A percentile compares a stretch with the other conserved stretches of the same genome.
These are phyloP conservation scores for Serendipita sp. DNA, from an alignment of 768 basidiomycete genomes.

Conservation along the genomic window DNA sequence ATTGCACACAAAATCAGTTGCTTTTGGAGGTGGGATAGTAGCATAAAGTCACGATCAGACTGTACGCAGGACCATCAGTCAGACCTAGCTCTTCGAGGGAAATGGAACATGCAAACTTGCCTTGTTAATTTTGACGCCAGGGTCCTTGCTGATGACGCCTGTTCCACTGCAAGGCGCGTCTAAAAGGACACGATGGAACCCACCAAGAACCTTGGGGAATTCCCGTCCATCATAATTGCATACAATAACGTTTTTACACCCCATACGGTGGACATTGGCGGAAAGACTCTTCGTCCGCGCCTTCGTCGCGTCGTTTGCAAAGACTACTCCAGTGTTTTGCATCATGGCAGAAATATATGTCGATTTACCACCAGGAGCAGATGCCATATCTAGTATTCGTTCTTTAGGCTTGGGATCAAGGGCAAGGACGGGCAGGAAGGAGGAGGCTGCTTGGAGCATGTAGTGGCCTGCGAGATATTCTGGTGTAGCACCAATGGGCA, in stretches of 20 bases:
- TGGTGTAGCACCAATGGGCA: constrained; percentile 94
- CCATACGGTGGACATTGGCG: constrained; percentile 89
- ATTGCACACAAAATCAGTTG: constrained; percentile 96
- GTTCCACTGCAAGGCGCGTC: constrained; percentile 98
- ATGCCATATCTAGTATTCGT: constrained; percentile 94
- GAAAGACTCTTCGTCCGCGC: constrained; percentile 88
- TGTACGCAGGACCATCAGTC: constrained; percentile 17
- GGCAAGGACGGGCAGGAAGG: constrained; percentile 96
- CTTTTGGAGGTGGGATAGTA: constrained; percentile 95
- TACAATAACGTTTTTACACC: constrained; percentile 94
- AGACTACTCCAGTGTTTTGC: constrained; percentile 94
- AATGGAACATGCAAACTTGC: constrained; percentile 25
- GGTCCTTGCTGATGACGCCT: constrained; percentile 94
- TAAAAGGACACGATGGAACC: constrained; percentile 90
- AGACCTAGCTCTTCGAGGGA: neutral
- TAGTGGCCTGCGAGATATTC: constrained; percentile 99
- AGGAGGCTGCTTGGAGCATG: constrained; percentile 98
- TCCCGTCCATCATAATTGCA: constrained; percentile 96
- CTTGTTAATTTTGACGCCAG: constrained; percentile 97
- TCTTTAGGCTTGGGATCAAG: constrained; percentile 85
- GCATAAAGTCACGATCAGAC: constrained; percentile 89
- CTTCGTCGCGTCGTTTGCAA: constrained; percentile 95
- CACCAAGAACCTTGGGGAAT: constrained; percentile 97
- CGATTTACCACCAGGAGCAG: constrained; percentile 94
- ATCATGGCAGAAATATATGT: constrained; percentile 94